Evolutionary conservation across 2,329 filamentous ascomycete genomes (phyloP), one percentile per base, ranked within the genome.

Genomic region (Calonectria crousiana): DNA sequence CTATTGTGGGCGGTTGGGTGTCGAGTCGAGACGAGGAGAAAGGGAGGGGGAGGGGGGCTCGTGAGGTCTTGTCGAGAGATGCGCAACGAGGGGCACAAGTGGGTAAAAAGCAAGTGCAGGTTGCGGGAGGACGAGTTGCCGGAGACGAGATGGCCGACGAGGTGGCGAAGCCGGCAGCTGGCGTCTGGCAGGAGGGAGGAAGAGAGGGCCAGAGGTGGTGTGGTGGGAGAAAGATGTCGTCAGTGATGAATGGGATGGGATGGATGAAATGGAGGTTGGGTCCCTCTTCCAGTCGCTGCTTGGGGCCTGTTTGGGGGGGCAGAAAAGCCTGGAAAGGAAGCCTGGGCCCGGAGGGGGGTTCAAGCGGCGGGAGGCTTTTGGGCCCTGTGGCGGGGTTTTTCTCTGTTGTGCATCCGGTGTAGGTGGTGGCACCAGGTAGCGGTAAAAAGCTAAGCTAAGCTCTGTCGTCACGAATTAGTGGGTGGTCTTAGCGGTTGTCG

Each of bases 211-310:
- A 70, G 73, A 74, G 77, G 76, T 79, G 77, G 78, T 78, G 79
- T 81, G 77, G 79, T 79, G 75, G 67, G 58, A 70, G 56, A 79
- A 78, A 78, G 78, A 84, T 84, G 83, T 84, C 83, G 83, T 84
- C 83, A 84, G 83, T 84, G 80, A 82, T 78, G 81, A 56, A 66
- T 56, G 41, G 56, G 65, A 38, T 52, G 47, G 60, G 60, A 47
- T 67, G 58, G 68, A 65, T 53, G 58, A 79, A 77, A 77, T 77
- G 73, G 80, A 78, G 75, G 75, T 74, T 77, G 69, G 73, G 67
- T 69, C 56, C 71, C 71, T 77, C 69, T 72, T 68, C 68, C 68
- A 71, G 76, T 62, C 66, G 67, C 70, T 60, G 68, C 66, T 62
- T 72, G 51, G 72, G 68, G 51, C 49, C 34, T 58, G 49, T 58